Evolutionary conservation across 441 rosid genomes (phyloP).

Genomic region (Croton laevigatus): DNA sequence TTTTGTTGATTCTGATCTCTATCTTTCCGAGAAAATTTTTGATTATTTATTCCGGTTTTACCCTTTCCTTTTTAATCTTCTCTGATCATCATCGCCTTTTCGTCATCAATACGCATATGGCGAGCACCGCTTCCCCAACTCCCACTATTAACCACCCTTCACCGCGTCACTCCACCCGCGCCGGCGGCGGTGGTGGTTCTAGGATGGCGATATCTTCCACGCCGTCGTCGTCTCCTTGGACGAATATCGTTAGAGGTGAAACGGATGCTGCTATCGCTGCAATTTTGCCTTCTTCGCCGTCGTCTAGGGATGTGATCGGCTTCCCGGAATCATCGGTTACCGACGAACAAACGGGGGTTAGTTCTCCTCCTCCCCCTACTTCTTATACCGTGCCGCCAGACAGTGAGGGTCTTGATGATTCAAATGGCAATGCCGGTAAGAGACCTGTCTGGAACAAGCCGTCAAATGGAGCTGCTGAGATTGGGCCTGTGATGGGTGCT

Average conservation of each 20-base stretch:
- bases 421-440: conserved; percentile 59
- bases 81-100: background rate
- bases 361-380: background rate
- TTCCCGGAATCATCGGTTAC: background rate
- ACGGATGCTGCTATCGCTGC: conserved; percentile 23
- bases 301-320: conserved; percentile 19
- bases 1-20: background rate
- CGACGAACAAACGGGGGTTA: background rate
- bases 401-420: conserved; percentile 46
- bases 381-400: conserved; percentile 14
- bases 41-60: background rate
- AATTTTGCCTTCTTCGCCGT: conserved; percentile 13
- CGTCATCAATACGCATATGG: conserved; percentile 21
- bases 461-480: conserved; percentile 52
- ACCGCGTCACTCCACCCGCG: conserved; percentile 35
- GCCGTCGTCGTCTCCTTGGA: conserved; percentile 48
- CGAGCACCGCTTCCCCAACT: conserved; percentile 28
- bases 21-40: background rate
- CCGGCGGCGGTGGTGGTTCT: conserved; percentile 31
- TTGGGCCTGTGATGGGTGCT: conserved; percentile 75
- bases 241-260: conserved; percentile 43
- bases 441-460: conserved; percentile 72
- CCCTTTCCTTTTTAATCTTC: background rate
- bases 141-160: conserved; percentile 18
- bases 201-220: conserved; percentile 7